Evolutionary conservation across 2,329 filamentous ascomycete species (phyloP), one percentile per base, ranked within the genome.

Genomic region (Neonectria neomacrospora): DNA sequence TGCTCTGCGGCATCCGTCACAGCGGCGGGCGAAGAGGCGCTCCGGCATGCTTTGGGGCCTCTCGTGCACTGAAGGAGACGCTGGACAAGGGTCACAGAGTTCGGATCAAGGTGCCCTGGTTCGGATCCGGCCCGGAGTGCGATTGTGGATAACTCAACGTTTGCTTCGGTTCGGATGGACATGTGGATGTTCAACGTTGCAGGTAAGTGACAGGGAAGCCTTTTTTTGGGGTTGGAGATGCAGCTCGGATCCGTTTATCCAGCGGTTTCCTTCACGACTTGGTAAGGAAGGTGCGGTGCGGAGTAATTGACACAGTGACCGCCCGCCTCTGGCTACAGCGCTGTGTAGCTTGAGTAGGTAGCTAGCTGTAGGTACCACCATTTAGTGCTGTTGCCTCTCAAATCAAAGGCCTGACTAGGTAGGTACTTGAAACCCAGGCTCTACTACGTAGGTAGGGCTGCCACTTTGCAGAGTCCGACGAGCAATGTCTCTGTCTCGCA

Each of bases 1-100:
- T 6, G 72, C 75, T 54, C 72, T 62, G 30, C 74, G 75, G 53
- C 75, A 77, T 22, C 71, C 72, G 51, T 77, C 75, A 53, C 75
- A 77, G 54, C 69, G 74, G n/a, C 73, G 74, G 8, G 67, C 63
- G 54, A 72, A 67, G 28, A 65, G 47, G 11, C 58, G 59, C 18
- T 58, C 50, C 37, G 59, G 68, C 69, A 73, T 71, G 23, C 10
- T 37, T 37, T 37, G 32, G 32, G 32, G 32, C 14, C 1, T 16
- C 32, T 16, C 32, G 23, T 26, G 23, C 23, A 26, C 23, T 62
- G 32, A 48, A n/a, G n/a, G n/a, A n/a, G n/a, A n/a, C n/a, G n/a
- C n/a, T 22, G n/a, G 6, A 26, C 23, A 26, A 26, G 23, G 23
- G 23, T 26, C 23, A 26, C 23, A 26, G 23, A 26, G 23, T 26